Evolutionary conservation across 106 monocot genomes (phyloP), one percentile per base, ranked within the genome.

Genomic region (Acorus gramineus): DNA sequence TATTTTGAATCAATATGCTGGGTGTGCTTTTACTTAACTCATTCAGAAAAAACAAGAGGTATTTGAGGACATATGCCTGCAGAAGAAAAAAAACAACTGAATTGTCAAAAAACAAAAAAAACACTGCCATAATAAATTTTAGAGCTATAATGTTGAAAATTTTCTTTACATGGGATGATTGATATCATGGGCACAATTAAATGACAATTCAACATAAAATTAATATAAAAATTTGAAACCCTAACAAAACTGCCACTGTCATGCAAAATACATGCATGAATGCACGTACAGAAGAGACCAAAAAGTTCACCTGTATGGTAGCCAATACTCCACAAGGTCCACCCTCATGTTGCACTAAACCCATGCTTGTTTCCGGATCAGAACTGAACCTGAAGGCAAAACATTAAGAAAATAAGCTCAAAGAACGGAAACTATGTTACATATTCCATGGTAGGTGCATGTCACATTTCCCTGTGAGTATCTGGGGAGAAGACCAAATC

Each of bases 251-350:
- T 28, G 28, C 28, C 28, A 28, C 28, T 28, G 28, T 28, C 28
- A 28, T 28, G 28, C 52, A 5, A 52, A 52, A 52, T 52, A 7
- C 7, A 52, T 52, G 5, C 7, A 7, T 5, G 9, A 7, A 5
- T 52, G 7, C 5, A 5, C 9, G 7, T 52, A 2, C 52, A 52
- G 9, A 52, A 52, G 7, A 52, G 5, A 52, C 9, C 52, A 52
- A 52, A 52, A 5, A 52, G 5, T 7, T 49, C 66, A 98, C 96
- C 87, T 98, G 96, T 62, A 98, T 77, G 13, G 96, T 68, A 60
- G 96, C 96, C 74, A 98, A 67, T 46, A 98, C 87, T 79, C 96
- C 96, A 78, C 96, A 98, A 47, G 91, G 91, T 42, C 96, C 96
- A 62, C 91, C 96, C 72, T 98, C 91, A 72, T 92, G 96, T 56